These are phyloP conservation scores for Penstemon newberryi DNA, from an alignment of 257 asterid species.

Conservation along the genomic window DNA sequence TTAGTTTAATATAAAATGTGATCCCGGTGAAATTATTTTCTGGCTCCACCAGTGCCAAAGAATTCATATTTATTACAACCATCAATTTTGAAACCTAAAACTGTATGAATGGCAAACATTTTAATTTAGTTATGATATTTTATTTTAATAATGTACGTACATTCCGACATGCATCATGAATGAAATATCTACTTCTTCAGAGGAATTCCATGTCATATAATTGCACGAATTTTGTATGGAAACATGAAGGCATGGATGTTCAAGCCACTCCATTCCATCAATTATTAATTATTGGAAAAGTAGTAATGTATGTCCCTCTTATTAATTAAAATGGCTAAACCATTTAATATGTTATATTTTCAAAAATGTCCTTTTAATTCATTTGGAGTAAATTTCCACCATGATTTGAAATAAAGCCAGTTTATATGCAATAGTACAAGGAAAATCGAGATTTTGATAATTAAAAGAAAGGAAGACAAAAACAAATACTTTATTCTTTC, in stretches of 20 bases:
- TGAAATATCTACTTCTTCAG: conserved; percentile 21
- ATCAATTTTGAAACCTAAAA: not conserved
- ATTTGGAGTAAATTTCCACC: conserved; percentile 2
- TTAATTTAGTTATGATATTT: conserved; percentile 17
- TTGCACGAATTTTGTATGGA: conserved; percentile 30
- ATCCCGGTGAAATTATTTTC: too few relatives aligned
- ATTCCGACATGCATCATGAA: conserved; percentile 34
- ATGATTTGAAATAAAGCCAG: not conserved
- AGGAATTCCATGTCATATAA: conserved; percentile 16
- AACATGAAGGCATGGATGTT: conserved; percentile 25
- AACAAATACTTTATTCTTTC: too few relatives aligned
- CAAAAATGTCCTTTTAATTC: not conserved
- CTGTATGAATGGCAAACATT: conserved; percentile 25
- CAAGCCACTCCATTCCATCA: not conserved
- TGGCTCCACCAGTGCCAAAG: not conserved
- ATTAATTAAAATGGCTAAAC: conserved; percentile 4
- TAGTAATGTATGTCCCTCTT: not conserved
- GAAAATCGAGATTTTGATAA: too few relatives aligned
- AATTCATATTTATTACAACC: conserved; percentile 1
- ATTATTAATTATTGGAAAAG: not conserved
- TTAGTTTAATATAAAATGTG: too few relatives aligned
- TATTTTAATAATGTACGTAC: conserved; percentile 17
- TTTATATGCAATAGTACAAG: too few relatives aligned
- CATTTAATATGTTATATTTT: conserved; percentile 22
- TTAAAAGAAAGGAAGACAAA: too few relatives aligned